Evolutionary conservation across 2,329 filamentous ascomycete species (phyloP).

Genomic region (Plenodomus lindquistii): DNA sequence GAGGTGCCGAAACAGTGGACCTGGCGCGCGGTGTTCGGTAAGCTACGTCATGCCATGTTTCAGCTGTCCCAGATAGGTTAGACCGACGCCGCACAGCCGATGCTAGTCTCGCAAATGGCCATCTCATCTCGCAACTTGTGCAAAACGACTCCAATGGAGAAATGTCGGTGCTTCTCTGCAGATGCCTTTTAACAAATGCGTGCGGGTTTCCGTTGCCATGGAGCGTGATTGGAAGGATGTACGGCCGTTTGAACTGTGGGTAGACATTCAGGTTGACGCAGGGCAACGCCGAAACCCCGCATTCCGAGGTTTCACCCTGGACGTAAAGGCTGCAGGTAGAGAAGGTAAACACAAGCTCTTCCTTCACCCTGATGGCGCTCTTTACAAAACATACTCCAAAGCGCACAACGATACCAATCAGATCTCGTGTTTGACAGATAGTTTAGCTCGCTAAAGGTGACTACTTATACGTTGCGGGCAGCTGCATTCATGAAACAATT

Average conservation of each 20-base stretch:
- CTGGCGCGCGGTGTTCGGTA: background rate
- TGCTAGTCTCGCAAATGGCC: background rate
- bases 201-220: background rate
- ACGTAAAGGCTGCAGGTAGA: no score
- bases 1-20: background rate
- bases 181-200: background rate
- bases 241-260: background rate
- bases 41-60: conserved; percentile 2
- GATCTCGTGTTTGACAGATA: no score
- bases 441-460: no score
- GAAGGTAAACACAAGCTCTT: no score
- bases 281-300: no score
- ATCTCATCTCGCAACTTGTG: background rate
- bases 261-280: no score
- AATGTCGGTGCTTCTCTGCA: background rate
- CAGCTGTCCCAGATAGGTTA: background rate
- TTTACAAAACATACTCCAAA: no score
- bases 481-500: no score
- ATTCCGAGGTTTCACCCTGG: no score
- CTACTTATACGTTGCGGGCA: no score
- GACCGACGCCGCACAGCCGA: background rate
- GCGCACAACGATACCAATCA: no score
- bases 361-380: no score
- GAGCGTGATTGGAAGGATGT: background rate
- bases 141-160: background rate